Evolutionary conservation across 331 rosid species (phyloP), one percentile per base, ranked within the genome.

Genomic region (Quercus lobata): DNA sequence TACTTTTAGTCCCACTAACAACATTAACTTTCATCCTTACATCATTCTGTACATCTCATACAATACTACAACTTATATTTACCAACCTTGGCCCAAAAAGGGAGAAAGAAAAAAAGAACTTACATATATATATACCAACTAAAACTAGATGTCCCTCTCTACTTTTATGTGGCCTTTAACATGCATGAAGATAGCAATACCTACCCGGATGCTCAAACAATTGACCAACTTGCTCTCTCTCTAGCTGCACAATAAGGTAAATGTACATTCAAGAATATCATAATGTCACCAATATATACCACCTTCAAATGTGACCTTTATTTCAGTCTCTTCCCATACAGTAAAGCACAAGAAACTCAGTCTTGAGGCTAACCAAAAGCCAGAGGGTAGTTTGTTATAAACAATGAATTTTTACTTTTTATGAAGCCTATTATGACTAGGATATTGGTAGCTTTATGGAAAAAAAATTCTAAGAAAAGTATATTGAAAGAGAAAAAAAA

Each of bases 11-110:
- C 73, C 84, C 74, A 49, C 22, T 52, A 68, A 80, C 7, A 73
- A 84, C 77, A 41, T 41, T 41, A 80, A 73, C 54, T 76, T 77
- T 35, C 84, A 55, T 34, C 84, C 46, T 18, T 34, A 52, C 66
- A 57, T 68, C 37, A 27, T 62, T 83, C 71, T 85, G 76, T 87
- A 85, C 84, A 83, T 68, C 79, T 69, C 78, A 77, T 58, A 30
- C 58, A 57, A 77, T 60, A 56, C 72, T 56, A 75, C 35, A 54
- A 58, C 54, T 16, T 22, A 62, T 58, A 24, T 76, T 25, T 21
- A 77, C 49, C 78, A 68, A 61, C 15, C 22, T 75, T 75, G 35
- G 71, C 55, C 63, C 60, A 56, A 66, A 76, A 34, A 15, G 4
- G 7, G 35, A 9, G 16, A 16, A 15, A 63, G 11, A 5, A 16